Evolutionary conservation across 176 grass and related monocot genomes (phyloP), one percentile per base, ranked within the genome.

Genomic region (Tillandsia leiboldiana): DNA sequence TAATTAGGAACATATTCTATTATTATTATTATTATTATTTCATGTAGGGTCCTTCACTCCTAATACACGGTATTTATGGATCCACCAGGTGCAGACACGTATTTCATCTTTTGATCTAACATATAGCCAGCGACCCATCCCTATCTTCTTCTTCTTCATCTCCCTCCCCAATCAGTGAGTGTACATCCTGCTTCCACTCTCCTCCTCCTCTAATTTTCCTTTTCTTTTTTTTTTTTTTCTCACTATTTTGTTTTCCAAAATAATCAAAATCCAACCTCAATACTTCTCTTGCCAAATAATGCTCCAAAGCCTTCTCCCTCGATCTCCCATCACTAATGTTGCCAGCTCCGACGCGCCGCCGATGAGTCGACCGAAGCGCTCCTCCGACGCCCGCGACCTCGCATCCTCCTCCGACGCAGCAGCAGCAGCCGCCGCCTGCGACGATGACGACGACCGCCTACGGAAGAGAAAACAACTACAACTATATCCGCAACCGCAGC

Each of bases 321-420:
- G 79, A 48, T 76, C 85, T 53, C 77, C 83, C 56, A 50, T 73
- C 72, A 76, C 68, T 61, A 66, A 17, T 26, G 48, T 8, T 50
- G 3, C 49, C 29, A 51, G 20, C 64, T 67, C 63, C 26, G 26
- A 26, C 26, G 51, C 75, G 26, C 67, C 78, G 27, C 78, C 51
- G 50, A 91, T 73, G 83, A 84, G 79, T 42, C 33, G 33, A 76
- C 64, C 81, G 4, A 96, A 96, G 81, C 64, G 83, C 51, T 50
- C 79, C 20, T 51, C 75, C 54, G 53, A 70, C 48, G 65, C 75
- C 54, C 61, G 73, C 48, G 65, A 67, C 11, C 51, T 42, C 33
- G 7, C 33, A 42, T 6, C 71, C 20, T 67, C 15, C 66, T 71
- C 71, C 73, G 70, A 2, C 53, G 58, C 57, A 70, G 79, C 70